Conservation (phyloP, 2,329 filamentous ascomycete genomes). For the Colletotrichum spinosum region DNA sequence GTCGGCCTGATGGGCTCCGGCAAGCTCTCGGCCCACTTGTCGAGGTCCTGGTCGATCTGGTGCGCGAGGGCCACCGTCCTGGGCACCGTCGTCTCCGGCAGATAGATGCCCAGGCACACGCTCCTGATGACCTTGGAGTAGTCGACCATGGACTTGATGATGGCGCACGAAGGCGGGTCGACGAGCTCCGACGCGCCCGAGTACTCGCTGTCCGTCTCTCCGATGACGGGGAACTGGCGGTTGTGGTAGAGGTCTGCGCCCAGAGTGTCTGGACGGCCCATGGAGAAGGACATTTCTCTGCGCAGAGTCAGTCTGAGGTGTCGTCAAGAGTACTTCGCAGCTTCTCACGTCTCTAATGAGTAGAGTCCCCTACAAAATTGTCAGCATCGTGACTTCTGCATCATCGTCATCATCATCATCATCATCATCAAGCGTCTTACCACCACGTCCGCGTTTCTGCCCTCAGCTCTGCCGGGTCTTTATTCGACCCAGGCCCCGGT, state of each 20-base stretch:
- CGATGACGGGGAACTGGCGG: constrained; percentile 46
- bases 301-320: constrained; percentile 2
- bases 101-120: constrained; percentile 42
- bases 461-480: constrained; percentile 45
- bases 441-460: constrained; percentile 60
- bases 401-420: no score
- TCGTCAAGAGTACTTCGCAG: background rate
- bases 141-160: constrained; percentile 44
- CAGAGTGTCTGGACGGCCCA: constrained; percentile 60
- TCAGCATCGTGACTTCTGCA: accelerated
- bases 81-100: constrained; percentile 38
- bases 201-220: constrained; percentile 28
- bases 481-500: constrained; percentile 44
- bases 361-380: constrained; percentile 51
- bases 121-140: constrained; percentile 43
- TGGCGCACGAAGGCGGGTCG: constrained; percentile 43
- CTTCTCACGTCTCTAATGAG: constrained; percentile 55
- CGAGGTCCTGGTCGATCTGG: constrained; percentile 41
- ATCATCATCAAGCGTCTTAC: constrained; percentile 42
- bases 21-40: constrained; percentile 40
- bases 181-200: constrained; percentile 28
- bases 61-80: constrained; percentile 40
- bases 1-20: constrained; percentile 41
- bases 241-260: constrained; percentile 62
- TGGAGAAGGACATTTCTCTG: constrained; percentile 60